Evolutionary conservation across 495 filamentous ascomycete species (phyloP).

Genomic region (Annulohypoxylon nitens): DNA sequence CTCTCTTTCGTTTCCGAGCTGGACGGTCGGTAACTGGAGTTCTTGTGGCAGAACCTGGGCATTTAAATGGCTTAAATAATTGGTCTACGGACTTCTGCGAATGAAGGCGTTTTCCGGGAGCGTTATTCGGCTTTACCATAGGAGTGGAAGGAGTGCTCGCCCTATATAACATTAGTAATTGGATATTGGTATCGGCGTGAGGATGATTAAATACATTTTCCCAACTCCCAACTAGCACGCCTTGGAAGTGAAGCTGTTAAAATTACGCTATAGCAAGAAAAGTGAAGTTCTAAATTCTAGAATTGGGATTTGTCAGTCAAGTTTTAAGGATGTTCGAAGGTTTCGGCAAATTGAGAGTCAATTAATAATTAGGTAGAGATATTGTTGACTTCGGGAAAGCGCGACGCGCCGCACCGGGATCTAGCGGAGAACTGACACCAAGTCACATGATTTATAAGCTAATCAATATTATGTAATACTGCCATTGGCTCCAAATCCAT

Average conservation of each 20-base stretch:
- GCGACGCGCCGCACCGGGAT: slow-evolving; percentile 34
- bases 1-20: slow-evolving; percentile 84
- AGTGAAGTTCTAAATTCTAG: not conserved
- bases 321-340: not conserved
- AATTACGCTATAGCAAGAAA: slow-evolving; percentile 10
- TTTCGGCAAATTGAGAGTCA: slow-evolving; percentile 13
- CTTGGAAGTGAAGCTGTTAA: not conserved
- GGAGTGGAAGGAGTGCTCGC: slow-evolving; percentile 43
- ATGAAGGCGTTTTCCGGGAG: slow-evolving; percentile 52
- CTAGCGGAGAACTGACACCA: slow-evolving; percentile 46
- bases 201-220: slow-evolving; percentile 29
- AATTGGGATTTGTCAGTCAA: slow-evolving; percentile 17
- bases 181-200: not conserved
- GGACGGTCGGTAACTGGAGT: slow-evolving; percentile 84
- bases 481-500: not conserved
- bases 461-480: not conserved
- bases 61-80: slow-evolving; percentile 90
- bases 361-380: slow-evolving; percentile 17
- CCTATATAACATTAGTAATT: slow-evolving; percentile 35
- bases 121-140: slow-evolving; percentile 38
- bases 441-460: slow-evolving; percentile 41
- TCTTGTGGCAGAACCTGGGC: slow-evolving; percentile 82
- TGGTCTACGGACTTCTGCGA: slow-evolving; percentile 71
- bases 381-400: slow-evolving; percentile 45
- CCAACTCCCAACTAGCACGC: not conserved